A percentile compares a stretch with the other conserved stretches of the same genome.
Conservation (phyloP, 192 early-diverging fungal genomes). For the Phlyctochytrium planicorne region DNA sequence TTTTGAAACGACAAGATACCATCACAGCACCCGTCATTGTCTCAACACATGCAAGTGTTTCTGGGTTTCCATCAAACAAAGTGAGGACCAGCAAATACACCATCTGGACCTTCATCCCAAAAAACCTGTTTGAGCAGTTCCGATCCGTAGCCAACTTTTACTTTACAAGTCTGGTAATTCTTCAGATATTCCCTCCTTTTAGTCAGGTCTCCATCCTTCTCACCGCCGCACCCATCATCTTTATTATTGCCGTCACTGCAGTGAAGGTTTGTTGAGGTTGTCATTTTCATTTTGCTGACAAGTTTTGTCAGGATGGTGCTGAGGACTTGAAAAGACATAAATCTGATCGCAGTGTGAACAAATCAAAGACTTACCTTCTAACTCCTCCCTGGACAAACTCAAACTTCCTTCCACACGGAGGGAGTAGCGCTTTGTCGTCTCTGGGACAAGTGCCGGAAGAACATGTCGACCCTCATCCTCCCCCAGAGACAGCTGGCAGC, state of each 20-base stretch:
- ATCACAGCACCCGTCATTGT: background rate
- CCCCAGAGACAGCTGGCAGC: no score
- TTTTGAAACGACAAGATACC: background rate
- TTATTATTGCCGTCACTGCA: slow-evolving; percentile 48
- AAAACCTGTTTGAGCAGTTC: slow-evolving; percentile 97
- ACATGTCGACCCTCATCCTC: no score
- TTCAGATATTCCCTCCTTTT: slow-evolving; percentile 77
- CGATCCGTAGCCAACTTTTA: slow-evolving; percentile 93
- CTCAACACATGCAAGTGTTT: background rate
- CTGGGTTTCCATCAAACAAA: slow-evolving; percentile 35
- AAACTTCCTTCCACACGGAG: slow-evolving; percentile 44
- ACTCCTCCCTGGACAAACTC: slow-evolving; percentile 57
- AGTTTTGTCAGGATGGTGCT: slow-evolving; percentile 64
- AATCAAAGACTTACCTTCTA: slow-evolving; percentile 58
- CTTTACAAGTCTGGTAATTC: slow-evolving; percentile 79
- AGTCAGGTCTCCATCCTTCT: slow-evolving; percentile 45
- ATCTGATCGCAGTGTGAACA: slow-evolving; percentile 81
- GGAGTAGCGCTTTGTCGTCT: background rate
- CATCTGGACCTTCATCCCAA: slow-evolving; percentile 84
- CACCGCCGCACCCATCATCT: slow-evolving; percentile 47
- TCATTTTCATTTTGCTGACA: background rate
- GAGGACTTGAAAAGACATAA: slow-evolving; percentile 88
- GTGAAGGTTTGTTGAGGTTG: slow-evolving; percentile 37
- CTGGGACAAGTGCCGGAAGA: no score
- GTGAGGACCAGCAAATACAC: slow-evolving; percentile 92